Conservation (phyloP, 257 asterid genomes). For the Solanum appendiculatum region DNA sequence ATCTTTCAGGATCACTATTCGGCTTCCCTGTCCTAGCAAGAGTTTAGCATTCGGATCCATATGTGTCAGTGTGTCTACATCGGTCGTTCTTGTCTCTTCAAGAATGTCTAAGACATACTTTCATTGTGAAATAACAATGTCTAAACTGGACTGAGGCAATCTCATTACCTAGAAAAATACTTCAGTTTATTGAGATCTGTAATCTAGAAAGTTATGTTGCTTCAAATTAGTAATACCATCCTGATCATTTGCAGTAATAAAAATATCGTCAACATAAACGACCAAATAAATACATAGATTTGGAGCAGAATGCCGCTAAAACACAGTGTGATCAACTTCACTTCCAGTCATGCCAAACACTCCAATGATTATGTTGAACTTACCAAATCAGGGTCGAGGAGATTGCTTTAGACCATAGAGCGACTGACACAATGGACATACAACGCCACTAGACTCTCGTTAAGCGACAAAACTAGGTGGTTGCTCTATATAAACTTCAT, state of each 20-base stretch:
- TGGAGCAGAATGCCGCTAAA: background rate
- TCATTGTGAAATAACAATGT: background rate
- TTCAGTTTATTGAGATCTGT: background rate
- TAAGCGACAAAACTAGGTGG: background rate
- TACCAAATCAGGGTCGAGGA: background rate
- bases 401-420: background rate
- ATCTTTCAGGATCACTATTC: background rate
- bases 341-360: background rate
- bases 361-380: background rate
- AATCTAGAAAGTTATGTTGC: background rate
- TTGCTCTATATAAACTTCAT: background rate
- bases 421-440: background rate
- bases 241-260: background rate
- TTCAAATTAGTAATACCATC: background rate
- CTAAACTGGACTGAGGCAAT: background rate
- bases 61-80: background rate
- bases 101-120: background rate
- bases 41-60: background rate
- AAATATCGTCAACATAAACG: background rate
- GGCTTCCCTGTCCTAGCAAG: background rate
- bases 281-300: background rate
- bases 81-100: background rate
- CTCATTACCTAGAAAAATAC: background rate
- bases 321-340: background rate
- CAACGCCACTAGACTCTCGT: background rate